phyloP scores from a whole-genome alignment of 306 rosid genomes.

The Vigna angularis region DNA sequence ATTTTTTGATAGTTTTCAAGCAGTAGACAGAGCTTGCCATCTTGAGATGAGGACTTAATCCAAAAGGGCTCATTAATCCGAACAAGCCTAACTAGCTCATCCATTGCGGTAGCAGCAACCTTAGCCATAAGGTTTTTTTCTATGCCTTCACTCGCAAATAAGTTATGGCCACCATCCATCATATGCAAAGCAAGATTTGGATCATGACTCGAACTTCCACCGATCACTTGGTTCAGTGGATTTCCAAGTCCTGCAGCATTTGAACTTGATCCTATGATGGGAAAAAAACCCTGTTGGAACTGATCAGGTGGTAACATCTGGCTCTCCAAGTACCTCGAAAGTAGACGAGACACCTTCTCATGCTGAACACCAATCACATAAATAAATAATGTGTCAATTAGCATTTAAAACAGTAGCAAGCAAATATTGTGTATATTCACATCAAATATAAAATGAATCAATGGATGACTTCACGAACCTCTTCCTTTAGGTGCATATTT shows the following conservation, averaged over 20 bases:
- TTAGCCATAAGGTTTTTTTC: conserved; percentile 53
- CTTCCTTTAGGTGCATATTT: conserved; percentile 61
- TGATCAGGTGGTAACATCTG: conserved; percentile 51
- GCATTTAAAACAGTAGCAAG: not conserved
- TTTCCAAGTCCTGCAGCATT: conserved; percentile 36
- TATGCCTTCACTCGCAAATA: conserved; percentile 28
- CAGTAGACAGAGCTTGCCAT: conserved; percentile 44
- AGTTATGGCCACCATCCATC: not conserved
- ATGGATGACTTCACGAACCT: conserved; percentile 50
- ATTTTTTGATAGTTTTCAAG: conserved; percentile 54
- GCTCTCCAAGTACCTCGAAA: conserved; percentile 57
- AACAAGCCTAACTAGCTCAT: conserved; percentile 59
- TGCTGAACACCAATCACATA: conserved; percentile 49
- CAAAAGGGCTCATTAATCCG: conserved; percentile 60
- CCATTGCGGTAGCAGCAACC: conserved; percentile 50
- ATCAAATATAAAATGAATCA: not conserved
- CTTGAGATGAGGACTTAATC: conserved; percentile 44
- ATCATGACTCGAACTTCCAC: conserved; percentile 33
- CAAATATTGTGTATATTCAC: not conserved
- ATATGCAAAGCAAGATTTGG: conserved; percentile 2
- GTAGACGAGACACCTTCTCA: conserved; percentile 51
- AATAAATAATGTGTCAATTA: too few relatives aligned
- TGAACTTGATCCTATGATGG: conserved; percentile 43
- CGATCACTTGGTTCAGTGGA: conserved; percentile 37
- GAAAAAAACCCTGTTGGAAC: conserved; percentile 15